Conservation (phyloP, 768 basidiomycete genomes). For the Hygrophorus russula region DNA sequence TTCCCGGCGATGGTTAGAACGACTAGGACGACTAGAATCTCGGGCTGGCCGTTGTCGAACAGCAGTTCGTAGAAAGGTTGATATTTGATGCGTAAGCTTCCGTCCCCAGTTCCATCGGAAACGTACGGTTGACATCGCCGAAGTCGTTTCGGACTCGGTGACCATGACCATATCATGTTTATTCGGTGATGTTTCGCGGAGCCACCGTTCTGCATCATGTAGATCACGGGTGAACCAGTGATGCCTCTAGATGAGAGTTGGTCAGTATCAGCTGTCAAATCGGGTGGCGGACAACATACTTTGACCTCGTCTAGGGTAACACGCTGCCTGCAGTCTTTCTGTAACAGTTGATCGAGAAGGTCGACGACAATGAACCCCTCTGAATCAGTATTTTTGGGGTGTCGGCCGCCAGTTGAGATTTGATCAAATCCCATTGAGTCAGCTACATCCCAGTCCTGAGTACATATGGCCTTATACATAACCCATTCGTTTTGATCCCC, state of each 20-base stretch:
- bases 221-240: slow-evolving; percentile 65
- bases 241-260: slow-evolving; percentile 28
- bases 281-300: slow-evolving; percentile 25
- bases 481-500: slow-evolving; percentile 41
- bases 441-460: slow-evolving; percentile 59
- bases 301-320: slow-evolving; percentile 78
- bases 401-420: slow-evolving; percentile 53
- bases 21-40: background rate
- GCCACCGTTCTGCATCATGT: slow-evolving; percentile 57
- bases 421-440: slow-evolving; percentile 63
- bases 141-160: slow-evolving; percentile 65
- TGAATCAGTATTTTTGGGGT: slow-evolving; percentile 26
- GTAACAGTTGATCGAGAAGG: slow-evolving; percentile 64
- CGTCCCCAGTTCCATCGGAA: slow-evolving; percentile 53
- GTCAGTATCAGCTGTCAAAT: background rate
- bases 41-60: slow-evolving; percentile 18
- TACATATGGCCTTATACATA: slow-evolving; percentile 72
- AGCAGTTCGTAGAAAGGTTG: slow-evolving; percentile 37
- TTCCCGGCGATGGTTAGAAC: too few relatives aligned
- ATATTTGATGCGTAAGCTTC: slow-evolving; percentile 30
- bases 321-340: slow-evolving; percentile 67
- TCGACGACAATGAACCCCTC: slow-evolving; percentile 57
- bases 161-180: slow-evolving; percentile 31
- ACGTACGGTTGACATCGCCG: slow-evolving; percentile 55
- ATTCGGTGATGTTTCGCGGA: slow-evolving; percentile 29